Evolutionary conservation across 495 filamentous ascomycete species (phyloP).

Genomic region (Aspergillus campestris): DNA sequence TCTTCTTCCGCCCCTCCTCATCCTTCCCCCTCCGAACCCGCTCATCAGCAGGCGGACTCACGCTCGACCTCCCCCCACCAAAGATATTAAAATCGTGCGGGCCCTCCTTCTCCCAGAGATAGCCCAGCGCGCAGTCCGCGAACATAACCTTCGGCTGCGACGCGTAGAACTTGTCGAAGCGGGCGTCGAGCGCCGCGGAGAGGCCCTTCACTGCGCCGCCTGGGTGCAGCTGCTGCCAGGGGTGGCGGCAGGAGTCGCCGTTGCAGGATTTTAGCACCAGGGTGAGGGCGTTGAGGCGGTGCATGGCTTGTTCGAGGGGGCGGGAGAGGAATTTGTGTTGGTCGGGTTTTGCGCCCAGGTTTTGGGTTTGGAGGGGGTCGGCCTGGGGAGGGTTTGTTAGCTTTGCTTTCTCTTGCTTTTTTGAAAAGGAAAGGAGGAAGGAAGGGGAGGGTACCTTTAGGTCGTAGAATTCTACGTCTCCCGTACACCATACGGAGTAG

Average conservation of each 20-base stretch:
- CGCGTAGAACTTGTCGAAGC: constrained; percentile 52
- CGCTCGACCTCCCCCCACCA: not conserved
- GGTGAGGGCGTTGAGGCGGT: constrained; percentile 48
- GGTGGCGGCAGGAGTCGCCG: constrained; percentile 38
- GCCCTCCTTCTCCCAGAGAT: constrained; percentile 51
- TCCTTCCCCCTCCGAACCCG: no score
- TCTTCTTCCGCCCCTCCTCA: no score
- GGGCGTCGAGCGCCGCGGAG: constrained; percentile 30
- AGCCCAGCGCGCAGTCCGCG: constrained; percentile 49
- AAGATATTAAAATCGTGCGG: constrained; percentile 35
- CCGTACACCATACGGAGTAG: constrained; percentile 54
- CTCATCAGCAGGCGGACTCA: no score
- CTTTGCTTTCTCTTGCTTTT: not conserved
- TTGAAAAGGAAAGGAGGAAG: not conserved
- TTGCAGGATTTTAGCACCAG: constrained; percentile 55
- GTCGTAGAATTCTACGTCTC: constrained; percentile 51
- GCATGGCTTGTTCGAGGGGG: constrained; percentile 28
- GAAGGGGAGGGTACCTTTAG: constrained; percentile 28
- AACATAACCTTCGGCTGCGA: constrained; percentile 45
- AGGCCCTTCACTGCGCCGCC: constrained; percentile 31
- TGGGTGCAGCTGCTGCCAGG: constrained; percentile 50
- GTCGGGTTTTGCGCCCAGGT: constrained; percentile 27
- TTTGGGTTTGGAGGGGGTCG: constrained; percentile 50
- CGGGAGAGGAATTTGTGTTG: constrained; percentile 15
- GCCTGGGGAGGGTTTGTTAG: constrained; percentile 17